Base-by-base conservation (phyloP, 306 rosid genomes). In the Casuarina equisetifolia region DNA sequence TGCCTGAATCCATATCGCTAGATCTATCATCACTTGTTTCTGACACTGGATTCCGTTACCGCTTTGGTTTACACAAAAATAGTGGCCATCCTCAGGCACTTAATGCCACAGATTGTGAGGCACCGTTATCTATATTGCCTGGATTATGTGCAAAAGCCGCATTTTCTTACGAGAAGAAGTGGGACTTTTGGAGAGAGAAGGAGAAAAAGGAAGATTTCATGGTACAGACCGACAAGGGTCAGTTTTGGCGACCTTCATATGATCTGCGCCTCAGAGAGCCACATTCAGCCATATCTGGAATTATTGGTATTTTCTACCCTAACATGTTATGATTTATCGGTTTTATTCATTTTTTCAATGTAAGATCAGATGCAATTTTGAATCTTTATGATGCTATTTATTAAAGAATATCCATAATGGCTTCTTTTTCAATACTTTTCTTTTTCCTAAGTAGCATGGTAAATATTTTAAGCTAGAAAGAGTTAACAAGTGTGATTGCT, bases 81-180 rank as follows among this genome's bases (percentile, higher is more conserved):
- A 69, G 88, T 43, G 96, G 93, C 64, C 81, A 78, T 75, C 97
- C 98, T 19, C 81, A 74, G 80, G 79, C 90, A 44, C 53, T 90
- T 62, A 83, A 85, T 83, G 72, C 85, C 63, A 38, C 77, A 51
- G 81, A 80, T 76, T 81, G 57, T 54, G 82, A 67, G 19, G 84
- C 84, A 0, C 97, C 97, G 40, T 38, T 80, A 49, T 70, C 91
- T 74, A 78, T 94, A 19, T 74, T 85, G 85, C 98, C 97, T 71
- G 97, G 97, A 54, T 51, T 94, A 75, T 88, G 90, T 76, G 93
- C 96, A 9, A 94, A 90, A 84, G 97, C 93, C 83, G 88, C 97
- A 49, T 48, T 88, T 75, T 89, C 97, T 75, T 90, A 77, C 72
- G 91, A 89, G 84, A 90, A 83, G 74, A 84, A 62, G 68, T 86